Evolutionary conservation across 352 stramenopile species (phyloP).

Genomic region (Peronospora destructor): DNA sequence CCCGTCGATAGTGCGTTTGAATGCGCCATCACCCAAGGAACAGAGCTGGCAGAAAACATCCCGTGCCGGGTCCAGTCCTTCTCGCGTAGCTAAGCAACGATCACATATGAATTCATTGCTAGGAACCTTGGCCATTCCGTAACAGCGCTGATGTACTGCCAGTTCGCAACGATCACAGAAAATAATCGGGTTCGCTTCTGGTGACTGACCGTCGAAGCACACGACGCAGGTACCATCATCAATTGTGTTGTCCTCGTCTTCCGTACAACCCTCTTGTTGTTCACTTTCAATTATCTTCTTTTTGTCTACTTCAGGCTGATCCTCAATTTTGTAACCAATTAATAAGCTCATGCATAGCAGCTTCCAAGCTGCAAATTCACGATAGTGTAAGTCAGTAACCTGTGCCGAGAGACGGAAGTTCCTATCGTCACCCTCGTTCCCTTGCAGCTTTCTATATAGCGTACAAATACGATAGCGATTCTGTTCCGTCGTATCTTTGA

Average conservation of each 20-base stretch:
- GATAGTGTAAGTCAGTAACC: slow-evolving; percentile 63
- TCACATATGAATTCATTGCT: slow-evolving; percentile 87
- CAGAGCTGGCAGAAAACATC: slow-evolving; percentile 83
- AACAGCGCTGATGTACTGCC: slow-evolving; percentile 86
- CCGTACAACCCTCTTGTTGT: slow-evolving; percentile 17
- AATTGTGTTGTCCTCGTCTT: slow-evolving; percentile 45
- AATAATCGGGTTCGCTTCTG: slow-evolving; percentile 84
- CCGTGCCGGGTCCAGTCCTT: slow-evolving; percentile 40
- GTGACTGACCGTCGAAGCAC: slow-evolving; percentile 84
- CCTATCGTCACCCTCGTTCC: slow-evolving; percentile 25
- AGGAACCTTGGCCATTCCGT: slow-evolving; percentile 77
- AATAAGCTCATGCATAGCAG: slow-evolving; percentile 60
- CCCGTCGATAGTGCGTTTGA: slow-evolving; percentile 80
- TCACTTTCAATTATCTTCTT: slow-evolving; percentile 16
- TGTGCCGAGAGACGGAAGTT: slow-evolving; percentile 22
- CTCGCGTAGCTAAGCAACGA: slow-evolving; percentile 55
- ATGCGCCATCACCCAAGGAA: slow-evolving; percentile 73
- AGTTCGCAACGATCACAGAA: slow-evolving; percentile 87
- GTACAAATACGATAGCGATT: slow-evolving; percentile 58
- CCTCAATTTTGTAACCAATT: slow-evolving; percentile 37
- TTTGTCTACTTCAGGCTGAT: slow-evolving; percentile 6
- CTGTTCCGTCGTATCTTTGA: slow-evolving; percentile 64
- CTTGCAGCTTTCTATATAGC: slow-evolving; percentile 45
- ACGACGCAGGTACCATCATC: slow-evolving; percentile 86
- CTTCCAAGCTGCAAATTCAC: slow-evolving; percentile 74